Evolutionary conservation across 306 rosid species (phyloP).

Genomic region (Ammopiptanthus mongolicus): DNA sequence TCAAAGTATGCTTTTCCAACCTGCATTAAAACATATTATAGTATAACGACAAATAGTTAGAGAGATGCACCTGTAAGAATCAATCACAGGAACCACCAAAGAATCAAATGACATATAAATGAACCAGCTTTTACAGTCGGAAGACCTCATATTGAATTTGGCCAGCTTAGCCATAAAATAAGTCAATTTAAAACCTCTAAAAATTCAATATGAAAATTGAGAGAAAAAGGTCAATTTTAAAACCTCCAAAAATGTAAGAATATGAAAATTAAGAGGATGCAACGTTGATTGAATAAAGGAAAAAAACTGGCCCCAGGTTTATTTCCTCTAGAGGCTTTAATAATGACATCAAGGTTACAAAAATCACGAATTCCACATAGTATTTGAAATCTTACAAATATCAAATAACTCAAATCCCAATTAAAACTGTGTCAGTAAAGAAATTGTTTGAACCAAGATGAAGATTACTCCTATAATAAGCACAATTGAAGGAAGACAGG

Average conservation of each 20-base stretch:
- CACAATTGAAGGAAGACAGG: background rate
- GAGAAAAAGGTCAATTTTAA: background rate
- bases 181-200: background rate
- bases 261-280: background rate
- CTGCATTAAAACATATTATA: constrained; percentile 45
- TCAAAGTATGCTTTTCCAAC: constrained; percentile 89
- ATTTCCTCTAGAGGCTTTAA: background rate
- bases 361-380: background rate
- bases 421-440: background rate
- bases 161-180: background rate
- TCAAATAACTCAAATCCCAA: background rate
- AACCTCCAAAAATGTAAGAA: background rate
- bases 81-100: background rate
- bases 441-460: background rate
- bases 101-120: background rate
- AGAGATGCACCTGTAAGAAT: constrained; percentile 6
- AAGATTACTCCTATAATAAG: background rate
- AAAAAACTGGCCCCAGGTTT: background rate
- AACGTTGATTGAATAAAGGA: background rate
- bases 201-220: background rate
- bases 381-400: background rate
- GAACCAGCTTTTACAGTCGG: background rate
- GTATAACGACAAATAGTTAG: constrained; percentile 5
- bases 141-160: background rate
- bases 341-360: background rate